Base-by-base conservation (phyloP, 345 rosid species). In the Luvunga scandens region DNA sequence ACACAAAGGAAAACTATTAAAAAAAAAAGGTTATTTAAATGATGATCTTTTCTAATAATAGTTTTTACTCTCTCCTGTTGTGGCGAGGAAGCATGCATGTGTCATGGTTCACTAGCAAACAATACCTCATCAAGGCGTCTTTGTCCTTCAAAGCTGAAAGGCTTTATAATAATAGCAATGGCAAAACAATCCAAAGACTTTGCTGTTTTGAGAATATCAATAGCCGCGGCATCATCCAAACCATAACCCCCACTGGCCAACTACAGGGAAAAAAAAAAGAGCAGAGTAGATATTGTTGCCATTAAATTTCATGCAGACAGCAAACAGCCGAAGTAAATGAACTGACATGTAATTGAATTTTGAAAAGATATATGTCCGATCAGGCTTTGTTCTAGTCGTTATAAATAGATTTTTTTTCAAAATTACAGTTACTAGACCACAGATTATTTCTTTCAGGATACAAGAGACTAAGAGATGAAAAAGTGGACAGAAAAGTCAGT, bases 91-190 rank as follows among this genome's bases (percentile, higher is more conserved):
- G 21, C 56, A 19, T 56, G 33, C 25, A 34, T 13, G 60, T 27
- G 48, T 31, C 76, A 56, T 50, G 63, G 71, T 34, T 13, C 53
- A n/a, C 62, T 63, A 78, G 62, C 69, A 63, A 66, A 31, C 16
- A 42, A 66, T 81, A 95, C 99, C 99, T 95, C 98, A 79, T 85
- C 89, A 65, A 86, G 86, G 73, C 96, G 97, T 81, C 90, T 91
- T 78, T 87, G 86, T 67, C 99, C 99, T 89, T 95, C 98, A 83
- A 95, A 95, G 78, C 93, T 88, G 88, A 95, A 95, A 80, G 99
- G 99, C 82, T 83, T 93, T 83, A 93, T 78, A 74, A 91, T 71
- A 77, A 95, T 86, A 85, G 96, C 89, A 79, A 89, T 83, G 62
- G 86, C 86, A 78, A 92, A 89, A 63, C 88, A 86, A 85, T 92